Conservation (phyloP, 805 yeast species). For the Spathaspora girioi region DNA sequence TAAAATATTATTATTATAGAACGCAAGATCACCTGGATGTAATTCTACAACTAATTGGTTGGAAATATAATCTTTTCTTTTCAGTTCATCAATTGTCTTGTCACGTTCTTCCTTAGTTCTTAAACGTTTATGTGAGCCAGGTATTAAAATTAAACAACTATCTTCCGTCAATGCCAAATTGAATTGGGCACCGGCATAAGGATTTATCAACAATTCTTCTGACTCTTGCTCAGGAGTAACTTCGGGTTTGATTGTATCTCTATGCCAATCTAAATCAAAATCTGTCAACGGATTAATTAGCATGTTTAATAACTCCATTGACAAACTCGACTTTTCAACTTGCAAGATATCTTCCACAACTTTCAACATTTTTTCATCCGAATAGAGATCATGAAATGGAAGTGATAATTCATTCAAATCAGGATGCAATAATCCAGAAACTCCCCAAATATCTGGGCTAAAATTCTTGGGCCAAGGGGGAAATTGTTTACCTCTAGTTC, state of each 20-base stretch:
- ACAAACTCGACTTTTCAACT: slow-evolving; percentile 26
- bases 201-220: slow-evolving; percentile 30
- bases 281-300: slow-evolving; percentile 50
- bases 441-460: slow-evolving; percentile 53
- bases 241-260: slow-evolving; percentile 48
- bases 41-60: slow-evolving; percentile 40
- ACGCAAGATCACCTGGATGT: slow-evolving; percentile 48
- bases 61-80: slow-evolving; percentile 29
- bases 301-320: slow-evolving; percentile 51
- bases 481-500: slow-evolving; percentile 51
- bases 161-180: slow-evolving; percentile 48
- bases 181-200: slow-evolving; percentile 49
- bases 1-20: slow-evolving; percentile 47
- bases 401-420: slow-evolving; percentile 32
- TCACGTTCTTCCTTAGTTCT: slow-evolving; percentile 43
- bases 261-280: slow-evolving; percentile 53
- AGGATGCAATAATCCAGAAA: slow-evolving; percentile 46
- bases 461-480: slow-evolving; percentile 55
- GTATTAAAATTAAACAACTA: slow-evolving; percentile 45
- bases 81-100: slow-evolving; percentile 30
- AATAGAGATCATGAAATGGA: slow-evolving; percentile 39
- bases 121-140: slow-evolving; percentile 43
- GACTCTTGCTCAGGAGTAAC: slow-evolving; percentile 44
- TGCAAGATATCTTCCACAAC: slow-evolving; percentile 44
- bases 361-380: slow-evolving; percentile 33